Evolutionary conservation across 192 early-diverging fungal genomes (phyloP), one percentile per base, ranked within the genome.

Genomic region (Mortierella antarctica): DNA sequence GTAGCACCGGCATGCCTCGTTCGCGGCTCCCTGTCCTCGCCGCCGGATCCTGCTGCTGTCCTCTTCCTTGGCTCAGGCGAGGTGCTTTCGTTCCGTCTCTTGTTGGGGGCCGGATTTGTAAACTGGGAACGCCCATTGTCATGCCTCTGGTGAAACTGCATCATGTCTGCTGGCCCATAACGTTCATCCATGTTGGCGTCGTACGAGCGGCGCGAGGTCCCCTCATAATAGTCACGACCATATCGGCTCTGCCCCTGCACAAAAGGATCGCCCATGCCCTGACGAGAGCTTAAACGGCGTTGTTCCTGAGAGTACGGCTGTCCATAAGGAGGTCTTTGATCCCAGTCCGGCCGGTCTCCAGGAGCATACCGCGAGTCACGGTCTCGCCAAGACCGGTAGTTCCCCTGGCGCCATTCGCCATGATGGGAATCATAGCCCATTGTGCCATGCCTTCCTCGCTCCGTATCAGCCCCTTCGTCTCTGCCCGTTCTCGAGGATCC

Each of bases 1-100:
- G 14, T 21, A 31, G 21, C 39, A 3, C 17, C 17, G 1, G 17
- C 31, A 12, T 20, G 21, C 21, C 45, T 31, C 7, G 21, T 31
- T 18, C 57, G 12, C 50, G 67, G 47, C 12, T 39, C 46, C 14
- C 31, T 18, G 23, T 69, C 56, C 20, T 60, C 67, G 45, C 21
- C 42, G 14, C 39, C 42, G 7, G 57, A 39, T 18, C 47, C 57
- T 21, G 62, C 7, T 21, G 62, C 7, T 1, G 55, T 21, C 18
- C 54, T 57, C 31, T 65, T 73, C n/a, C 62, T 21, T 7, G 71
- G 71, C 40, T 73, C 56, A 31, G 71, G 71, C 0, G 71, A 73
- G 11, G 40, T 12, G 20, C 46, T 65, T 5, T 56, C 44, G 46
- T 50, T 63, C 1, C 71, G 51, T 44, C 71, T 54, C 20, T 73